A percentile compares a stretch with the other conserved stretches of the same genome.
Conservation (phyloP, 495 filamentous ascomycete genomes). For the Xylaria cubensis region DNA sequence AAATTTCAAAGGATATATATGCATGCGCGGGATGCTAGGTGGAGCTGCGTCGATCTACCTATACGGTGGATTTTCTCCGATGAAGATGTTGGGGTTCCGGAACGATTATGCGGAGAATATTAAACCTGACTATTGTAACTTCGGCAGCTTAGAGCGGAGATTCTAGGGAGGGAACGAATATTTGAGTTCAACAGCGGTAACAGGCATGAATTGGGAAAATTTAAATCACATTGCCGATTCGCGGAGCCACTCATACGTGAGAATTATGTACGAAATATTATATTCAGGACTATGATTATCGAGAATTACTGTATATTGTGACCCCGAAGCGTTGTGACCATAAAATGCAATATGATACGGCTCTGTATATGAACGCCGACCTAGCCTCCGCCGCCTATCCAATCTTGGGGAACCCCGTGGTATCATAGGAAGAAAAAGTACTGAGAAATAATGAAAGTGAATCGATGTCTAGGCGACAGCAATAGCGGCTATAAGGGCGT, state of each 20-base stretch:
- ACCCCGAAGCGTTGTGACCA: neutral
- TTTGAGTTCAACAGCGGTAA: neutral
- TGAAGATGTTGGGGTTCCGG: neutral
- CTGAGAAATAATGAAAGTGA: neutral
- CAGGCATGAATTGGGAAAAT: neutral
- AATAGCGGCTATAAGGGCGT: conserved; percentile 72
- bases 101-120: conserved; percentile 5
- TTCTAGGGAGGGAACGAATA: neutral
- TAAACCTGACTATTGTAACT: neutral
- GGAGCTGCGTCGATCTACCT: conserved; percentile 3
- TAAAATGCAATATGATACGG: neutral
- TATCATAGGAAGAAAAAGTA: conserved; percentile 20
- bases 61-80: neutral
- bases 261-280: conserved; percentile 4
- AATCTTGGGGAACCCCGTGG: conserved; percentile 2
- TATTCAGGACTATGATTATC: conserved; percentile 1
- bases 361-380: conserved; percentile 2
- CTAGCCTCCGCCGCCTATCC: neutral
- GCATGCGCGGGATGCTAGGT: neutral
- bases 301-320: neutral
- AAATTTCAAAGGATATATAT: neutral
- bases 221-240: neutral
- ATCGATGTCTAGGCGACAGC: conserved; percentile 37
- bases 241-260: neutral
- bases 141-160: neutral